Percentiles rank a stretch among this genome's conserved stretches.
Evolutionary conservation across 495 filamentous ascomycete genomes (phyloP).

Genomic region (Penicillium maclennaniae): DNA sequence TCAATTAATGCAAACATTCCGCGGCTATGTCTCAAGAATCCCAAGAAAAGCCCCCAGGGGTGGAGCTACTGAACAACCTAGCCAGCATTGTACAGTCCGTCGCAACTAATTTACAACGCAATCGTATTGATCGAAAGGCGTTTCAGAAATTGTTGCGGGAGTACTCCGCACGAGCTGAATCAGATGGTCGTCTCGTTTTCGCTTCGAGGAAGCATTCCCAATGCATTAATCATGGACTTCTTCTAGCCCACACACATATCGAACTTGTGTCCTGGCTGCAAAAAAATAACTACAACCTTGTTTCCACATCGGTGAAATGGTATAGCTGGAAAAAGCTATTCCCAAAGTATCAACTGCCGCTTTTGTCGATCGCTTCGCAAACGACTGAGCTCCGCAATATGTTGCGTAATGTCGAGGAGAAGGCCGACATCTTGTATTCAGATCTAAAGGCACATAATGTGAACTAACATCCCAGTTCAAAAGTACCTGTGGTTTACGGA

Average conservation of each 20-base stretch:
- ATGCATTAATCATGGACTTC: conserved; percentile 10
- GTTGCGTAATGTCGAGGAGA: conserved; percentile 4
- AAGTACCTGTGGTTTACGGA: too few relatives aligned
- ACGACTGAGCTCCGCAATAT: conserved; percentile 4
- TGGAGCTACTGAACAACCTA: too few relatives aligned
- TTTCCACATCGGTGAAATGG: conserved; percentile 13
- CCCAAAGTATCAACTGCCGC: conserved; percentile 8
- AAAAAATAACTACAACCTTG: conserved; percentile 11
- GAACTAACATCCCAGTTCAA: not conserved
- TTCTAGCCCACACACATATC: conserved; percentile 16
- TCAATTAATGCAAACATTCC: too few relatives aligned
- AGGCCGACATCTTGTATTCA: conserved; percentile 9
- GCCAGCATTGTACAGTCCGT: not conserved
- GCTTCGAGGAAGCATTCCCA: conserved; percentile 10
- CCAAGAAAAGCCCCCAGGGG: too few relatives aligned
- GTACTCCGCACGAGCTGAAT: conserved; percentile 11
- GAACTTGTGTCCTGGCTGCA: conserved; percentile 11
- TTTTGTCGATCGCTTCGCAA: conserved; percentile 1
- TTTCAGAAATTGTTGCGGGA: conserved; percentile 5
- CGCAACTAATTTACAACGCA: conserved; percentile 10
- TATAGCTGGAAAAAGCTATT: conserved; percentile 9
- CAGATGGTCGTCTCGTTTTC: conserved; percentile 13
- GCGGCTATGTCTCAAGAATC: too few relatives aligned
- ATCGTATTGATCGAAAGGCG: conserved; percentile 9
- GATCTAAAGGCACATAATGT: conserved; percentile 14